Evolutionary conservation across 257 asterid genomes (phyloP).

Genomic region (Capsicum chinense): DNA sequence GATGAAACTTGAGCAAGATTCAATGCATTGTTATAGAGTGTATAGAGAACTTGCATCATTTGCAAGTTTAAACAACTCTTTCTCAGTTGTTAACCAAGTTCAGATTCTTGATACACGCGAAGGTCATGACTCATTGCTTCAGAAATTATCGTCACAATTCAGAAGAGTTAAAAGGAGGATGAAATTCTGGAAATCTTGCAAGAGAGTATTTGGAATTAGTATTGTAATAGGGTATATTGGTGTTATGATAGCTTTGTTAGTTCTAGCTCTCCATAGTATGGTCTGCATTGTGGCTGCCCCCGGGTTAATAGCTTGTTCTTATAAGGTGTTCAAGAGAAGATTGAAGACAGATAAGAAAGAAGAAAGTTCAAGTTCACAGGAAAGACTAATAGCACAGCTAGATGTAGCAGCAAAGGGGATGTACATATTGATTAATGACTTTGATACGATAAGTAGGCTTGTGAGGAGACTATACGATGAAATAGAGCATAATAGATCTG

Average conservation of each 20-base stretch:
- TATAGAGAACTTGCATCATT: slow-evolving; percentile 48
- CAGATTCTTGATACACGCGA: slow-evolving; percentile 50
- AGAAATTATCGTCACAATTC: slow-evolving; percentile 44
- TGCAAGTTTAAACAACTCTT: slow-evolving; percentile 50
- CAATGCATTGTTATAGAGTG: slow-evolving; percentile 28
- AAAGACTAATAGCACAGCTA: slow-evolving; percentile 46
- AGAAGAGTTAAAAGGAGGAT: slow-evolving; percentile 48
- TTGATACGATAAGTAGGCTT: slow-evolving; percentile 58
- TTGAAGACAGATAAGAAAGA: slow-evolving; percentile 7
- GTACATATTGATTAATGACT: slow-evolving; percentile 61
- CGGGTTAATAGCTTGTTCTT: slow-evolving; percentile 30
- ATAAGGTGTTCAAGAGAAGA: slow-evolving; percentile 37
- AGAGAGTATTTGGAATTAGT: slow-evolving; percentile 40
- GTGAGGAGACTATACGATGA: slow-evolving; percentile 57
- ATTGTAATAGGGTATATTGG: slow-evolving; percentile 43
- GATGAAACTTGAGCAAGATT: slow-evolving; percentile 36
- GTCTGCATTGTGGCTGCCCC: slow-evolving; percentile 46
- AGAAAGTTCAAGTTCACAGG: slow-evolving; percentile 24
- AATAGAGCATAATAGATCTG: slow-evolving; percentile 56
- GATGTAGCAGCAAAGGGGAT: slow-evolving; percentile 75
- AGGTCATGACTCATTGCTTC: slow-evolving; percentile 44
- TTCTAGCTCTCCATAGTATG: slow-evolving; percentile 46
- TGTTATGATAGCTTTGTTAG: slow-evolving; percentile 35
- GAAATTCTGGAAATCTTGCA: slow-evolving; percentile 35
- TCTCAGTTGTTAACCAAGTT: slow-evolving; percentile 41